phyloP scores from a whole-genome alignment of 805 yeast species.

The Phaffomyces thermotolerans region DNA sequence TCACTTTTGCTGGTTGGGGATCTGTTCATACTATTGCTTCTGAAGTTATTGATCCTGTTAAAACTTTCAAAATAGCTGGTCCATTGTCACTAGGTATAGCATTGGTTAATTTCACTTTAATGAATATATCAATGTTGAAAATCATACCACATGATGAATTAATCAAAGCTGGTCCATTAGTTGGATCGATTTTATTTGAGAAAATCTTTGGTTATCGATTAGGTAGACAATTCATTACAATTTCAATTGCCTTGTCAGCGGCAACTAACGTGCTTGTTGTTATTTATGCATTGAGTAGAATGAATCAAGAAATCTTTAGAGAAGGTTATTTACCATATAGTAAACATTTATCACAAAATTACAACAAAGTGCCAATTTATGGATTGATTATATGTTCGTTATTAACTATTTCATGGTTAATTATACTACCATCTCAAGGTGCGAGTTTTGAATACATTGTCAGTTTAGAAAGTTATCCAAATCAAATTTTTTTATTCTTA shows the following conservation, averaged over 20 bases:
- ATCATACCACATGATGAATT: constrained; percentile 49
- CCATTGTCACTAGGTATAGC: constrained; percentile 45
- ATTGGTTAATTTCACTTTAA: constrained; percentile 40
- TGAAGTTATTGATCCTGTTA: constrained; percentile 51
- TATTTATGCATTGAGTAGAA: constrained; percentile 49
- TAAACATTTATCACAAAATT: constrained; percentile 43
- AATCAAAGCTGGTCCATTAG: constrained; percentile 46
- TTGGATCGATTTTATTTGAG: constrained; percentile 52
- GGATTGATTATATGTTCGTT: constrained; percentile 32
- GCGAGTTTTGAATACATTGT: constrained; percentile 35
- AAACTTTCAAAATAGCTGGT: constrained; percentile 55
- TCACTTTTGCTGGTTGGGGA: constrained; percentile 60
- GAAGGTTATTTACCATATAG: constrained; percentile 58
- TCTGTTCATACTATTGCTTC: constrained; percentile 53
- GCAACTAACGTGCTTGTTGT: constrained; percentile 60
- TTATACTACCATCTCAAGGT: constrained; percentile 29
- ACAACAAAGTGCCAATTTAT: constrained; percentile 51
- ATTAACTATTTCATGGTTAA: constrained; percentile 28
- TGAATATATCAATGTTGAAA: constrained; percentile 50
- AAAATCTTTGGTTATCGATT: constrained; percentile 44
- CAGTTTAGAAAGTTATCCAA: constrained; percentile 40
- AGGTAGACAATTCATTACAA: constrained; percentile 48
- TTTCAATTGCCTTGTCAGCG: constrained; percentile 53
- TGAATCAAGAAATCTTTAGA: constrained; percentile 57
- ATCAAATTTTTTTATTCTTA: constrained; percentile 40